These are phyloP conservation scores for Paramecium biaurelia DNA, from an alignment of 73 alveolate species.

Conservation along the genomic window DNA sequence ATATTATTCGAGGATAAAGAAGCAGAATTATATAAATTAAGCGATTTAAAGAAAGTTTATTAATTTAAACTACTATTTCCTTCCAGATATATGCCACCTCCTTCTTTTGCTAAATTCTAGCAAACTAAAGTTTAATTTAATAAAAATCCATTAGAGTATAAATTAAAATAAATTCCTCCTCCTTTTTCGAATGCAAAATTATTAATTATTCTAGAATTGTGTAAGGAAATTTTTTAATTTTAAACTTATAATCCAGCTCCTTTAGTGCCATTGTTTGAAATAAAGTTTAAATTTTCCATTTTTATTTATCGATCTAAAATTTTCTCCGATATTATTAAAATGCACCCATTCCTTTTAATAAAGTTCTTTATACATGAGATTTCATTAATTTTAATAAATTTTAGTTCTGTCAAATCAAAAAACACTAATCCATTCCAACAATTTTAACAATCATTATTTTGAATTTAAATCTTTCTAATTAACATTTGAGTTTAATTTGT, in stretches of 20 bases:
- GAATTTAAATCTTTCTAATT: too few relatives aligned
- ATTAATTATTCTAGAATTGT: neutral
- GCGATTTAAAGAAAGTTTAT: neutral
- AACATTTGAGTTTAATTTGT: neutral
- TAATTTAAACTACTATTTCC: neutral
- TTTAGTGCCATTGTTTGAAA: neutral
- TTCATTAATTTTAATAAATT: neutral
- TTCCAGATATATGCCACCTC: neutral
- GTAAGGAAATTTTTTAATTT: too few relatives aligned
- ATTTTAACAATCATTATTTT: neutral
- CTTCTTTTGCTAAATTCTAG: too few relatives aligned
- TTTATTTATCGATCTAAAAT: neutral
- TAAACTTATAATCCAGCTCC: neutral
- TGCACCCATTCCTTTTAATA: neutral
- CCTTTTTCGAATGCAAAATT: neutral
- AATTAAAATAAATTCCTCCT: neutral
- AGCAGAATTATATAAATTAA: neutral
- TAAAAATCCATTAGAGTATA: neutral
- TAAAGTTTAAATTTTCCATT: too few relatives aligned
- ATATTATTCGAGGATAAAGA: neutral
- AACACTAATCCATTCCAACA: neutral
- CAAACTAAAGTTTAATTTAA: too few relatives aligned
- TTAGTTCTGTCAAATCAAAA: neutral
- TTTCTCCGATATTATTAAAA: neutral
- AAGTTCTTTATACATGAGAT: neutral